phyloP scores from a whole-genome alignment of 2,329 filamentous ascomycete genomes.

The Paecilomyces formosus region DNA sequence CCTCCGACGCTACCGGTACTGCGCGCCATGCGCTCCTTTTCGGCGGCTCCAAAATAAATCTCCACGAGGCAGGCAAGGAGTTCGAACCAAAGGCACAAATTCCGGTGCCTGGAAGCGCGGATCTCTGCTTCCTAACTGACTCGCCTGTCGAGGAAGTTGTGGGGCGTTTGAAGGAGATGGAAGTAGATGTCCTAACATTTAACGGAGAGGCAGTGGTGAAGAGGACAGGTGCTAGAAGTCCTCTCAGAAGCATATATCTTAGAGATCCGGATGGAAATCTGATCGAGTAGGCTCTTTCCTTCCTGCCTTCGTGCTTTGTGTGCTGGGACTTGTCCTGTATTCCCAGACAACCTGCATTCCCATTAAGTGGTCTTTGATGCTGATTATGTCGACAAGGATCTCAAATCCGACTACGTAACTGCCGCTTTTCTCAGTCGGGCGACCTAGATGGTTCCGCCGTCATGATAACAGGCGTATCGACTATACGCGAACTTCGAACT shows the following conservation, averaged over 20 bases:
- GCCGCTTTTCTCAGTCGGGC: not conserved
- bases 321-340: not conserved
- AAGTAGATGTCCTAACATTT: constrained; percentile 37
- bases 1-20: constrained; percentile 22
- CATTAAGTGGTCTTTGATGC: not conserved
- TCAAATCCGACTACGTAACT: constrained; percentile 6
- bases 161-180: constrained; percentile 33
- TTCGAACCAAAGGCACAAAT: constrained; percentile 53
- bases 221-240: constrained; percentile 50
- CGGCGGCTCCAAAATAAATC: constrained; percentile 54
- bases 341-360: not conserved
- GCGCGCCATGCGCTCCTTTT: constrained; percentile 49
- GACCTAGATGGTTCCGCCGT: too few species aligned
- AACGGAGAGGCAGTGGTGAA: constrained; percentile 47
- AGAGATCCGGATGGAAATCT: constrained; percentile 56
- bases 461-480: not conserved
- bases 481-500: not conserved
- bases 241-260: constrained; percentile 52
- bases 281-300: constrained; percentile 46
- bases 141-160: constrained; percentile 43
- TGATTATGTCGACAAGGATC: constrained; percentile 3
- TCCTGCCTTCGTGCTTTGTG: not conserved
- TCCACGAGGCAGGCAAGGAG: constrained; percentile 51
- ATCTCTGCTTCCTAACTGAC: constrained; percentile 53
- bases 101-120: constrained; percentile 50